phyloP scores from a whole-genome alignment of 306 rosid genomes.

The Crotalaria pallida region DNA sequence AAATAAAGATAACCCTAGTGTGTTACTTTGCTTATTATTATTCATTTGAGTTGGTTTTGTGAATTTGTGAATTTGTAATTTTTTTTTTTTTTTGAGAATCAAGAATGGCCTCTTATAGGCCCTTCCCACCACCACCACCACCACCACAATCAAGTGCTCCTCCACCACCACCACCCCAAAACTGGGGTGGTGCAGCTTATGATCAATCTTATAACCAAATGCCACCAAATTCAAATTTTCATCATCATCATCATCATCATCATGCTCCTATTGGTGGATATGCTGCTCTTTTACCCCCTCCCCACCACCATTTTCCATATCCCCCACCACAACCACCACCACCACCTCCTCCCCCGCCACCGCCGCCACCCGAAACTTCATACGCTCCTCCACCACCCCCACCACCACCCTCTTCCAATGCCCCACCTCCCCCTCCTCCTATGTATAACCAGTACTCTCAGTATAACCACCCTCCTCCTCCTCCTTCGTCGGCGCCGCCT shows the following conservation, averaged over 20 bases:
- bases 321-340: slow-evolving; percentile 34
- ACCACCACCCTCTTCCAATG: slow-evolving; percentile 31
- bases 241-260: slow-evolving; percentile 29
- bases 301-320: slow-evolving; percentile 56
- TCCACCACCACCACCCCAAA: slow-evolving; percentile 45
- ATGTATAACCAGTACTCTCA: slow-evolving; percentile 50
- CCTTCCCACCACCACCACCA: slow-evolving; percentile 59
- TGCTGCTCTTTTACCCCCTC: slow-evolving; percentile 43
- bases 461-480: slow-evolving; percentile 53
- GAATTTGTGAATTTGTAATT: not conserved
- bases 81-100: not conserved
- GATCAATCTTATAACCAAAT: slow-evolving; percentile 42
- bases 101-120: slow-evolving; percentile 88
- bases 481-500: slow-evolving; percentile 67
- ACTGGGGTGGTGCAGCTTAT: slow-evolving; percentile 44
- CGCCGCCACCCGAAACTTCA: slow-evolving; percentile 58
- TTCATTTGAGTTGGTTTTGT: not conserved
- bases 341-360: slow-evolving; percentile 19
- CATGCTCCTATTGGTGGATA: slow-evolving; percentile 17
- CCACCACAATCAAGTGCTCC: slow-evolving; percentile 39
- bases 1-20: slow-evolving; percentile 3
- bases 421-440: slow-evolving; percentile 42
- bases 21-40: not conserved
- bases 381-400: slow-evolving; percentile 79
- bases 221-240: slow-evolving; percentile 49